These are phyloP conservation scores for Geoglossum glabrum DNA, from an alignment of 495 filamentous ascomycete genomes.

Conservation along the genomic window DNA sequence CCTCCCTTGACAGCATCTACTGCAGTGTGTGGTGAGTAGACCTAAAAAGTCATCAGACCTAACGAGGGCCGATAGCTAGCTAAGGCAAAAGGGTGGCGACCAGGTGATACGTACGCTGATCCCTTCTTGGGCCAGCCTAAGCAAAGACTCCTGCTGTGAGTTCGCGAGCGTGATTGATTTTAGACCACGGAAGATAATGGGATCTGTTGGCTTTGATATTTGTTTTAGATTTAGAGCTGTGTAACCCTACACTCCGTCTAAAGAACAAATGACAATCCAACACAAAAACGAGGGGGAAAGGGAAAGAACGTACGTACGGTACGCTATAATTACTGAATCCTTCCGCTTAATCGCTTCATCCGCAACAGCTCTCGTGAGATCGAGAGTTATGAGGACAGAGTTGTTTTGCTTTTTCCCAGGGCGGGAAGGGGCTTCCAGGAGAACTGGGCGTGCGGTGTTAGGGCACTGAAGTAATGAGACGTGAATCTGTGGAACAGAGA, in stretches of 20 bases:
- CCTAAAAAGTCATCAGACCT: slow-evolving; percentile 10
- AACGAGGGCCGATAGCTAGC: not conserved
- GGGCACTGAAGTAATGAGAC: not conserved
- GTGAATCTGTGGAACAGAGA: not conserved
- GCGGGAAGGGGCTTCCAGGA: slow-evolving; percentile 57
- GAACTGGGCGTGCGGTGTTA: slow-evolving; percentile 26
- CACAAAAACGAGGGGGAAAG: not conserved
- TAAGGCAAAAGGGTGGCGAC: not conserved
- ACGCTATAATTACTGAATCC: slow-evolving; percentile 65
- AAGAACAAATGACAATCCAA: not conserved
- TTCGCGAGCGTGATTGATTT: slow-evolving; percentile 73
- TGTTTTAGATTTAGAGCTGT: slow-evolving; percentile 1
- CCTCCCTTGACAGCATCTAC: slow-evolving; percentile 76
- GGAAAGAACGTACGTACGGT: slow-evolving; percentile 39
- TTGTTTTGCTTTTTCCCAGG: slow-evolving; percentile 36
- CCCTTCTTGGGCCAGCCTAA: slow-evolving; percentile 67
- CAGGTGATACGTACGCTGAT: slow-evolving; percentile 38
- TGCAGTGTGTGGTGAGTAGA: slow-evolving; percentile 90
- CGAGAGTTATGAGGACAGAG: slow-evolving; percentile 73
- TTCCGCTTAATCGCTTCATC: slow-evolving; percentile 67
- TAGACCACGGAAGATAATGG: slow-evolving; percentile 82
- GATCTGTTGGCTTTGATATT: slow-evolving; percentile 34
- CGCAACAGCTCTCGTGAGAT: slow-evolving; percentile 74
- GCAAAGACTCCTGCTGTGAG: slow-evolving; percentile 65
- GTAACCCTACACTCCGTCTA: too few species aligned